Percentiles rank a stretch among this genome's conserved stretches.
These are phyloP conservation scores for Fusarium clavum DNA, from an alignment of 2,329 filamentous ascomycete species.

Conservation along the genomic window DNA sequence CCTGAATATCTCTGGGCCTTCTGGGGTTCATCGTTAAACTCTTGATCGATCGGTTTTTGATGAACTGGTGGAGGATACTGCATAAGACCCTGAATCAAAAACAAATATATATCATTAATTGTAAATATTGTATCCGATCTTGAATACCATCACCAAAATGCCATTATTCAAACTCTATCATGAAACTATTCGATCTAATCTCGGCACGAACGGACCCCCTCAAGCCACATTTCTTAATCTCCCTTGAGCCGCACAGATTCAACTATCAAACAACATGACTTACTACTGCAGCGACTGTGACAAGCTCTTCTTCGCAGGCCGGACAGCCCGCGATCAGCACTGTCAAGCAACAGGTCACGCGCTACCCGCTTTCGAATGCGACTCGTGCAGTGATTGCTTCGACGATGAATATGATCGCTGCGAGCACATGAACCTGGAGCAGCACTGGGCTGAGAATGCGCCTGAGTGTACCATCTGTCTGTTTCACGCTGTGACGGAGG, in stretches of 20 bases:
- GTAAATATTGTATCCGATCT: neutral
- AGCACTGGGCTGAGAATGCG: constrained; percentile 43
- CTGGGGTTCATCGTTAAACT: neutral
- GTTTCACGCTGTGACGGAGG: neutral
- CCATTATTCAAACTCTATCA: neutral
- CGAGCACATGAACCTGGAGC: constrained; percentile 48
- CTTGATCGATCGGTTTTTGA: neutral
- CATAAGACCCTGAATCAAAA: neutral
- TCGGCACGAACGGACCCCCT: neutral
- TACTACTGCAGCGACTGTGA: constrained; percentile 46
- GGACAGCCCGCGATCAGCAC: constrained; percentile 46
- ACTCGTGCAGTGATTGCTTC: constrained; percentile 45
- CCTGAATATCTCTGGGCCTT: neutral
- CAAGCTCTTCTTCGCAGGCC: constrained; percentile 41
- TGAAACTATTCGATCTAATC: neutral
- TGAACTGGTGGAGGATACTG: neutral
- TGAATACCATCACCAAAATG: no score
- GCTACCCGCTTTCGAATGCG: constrained; percentile 46
- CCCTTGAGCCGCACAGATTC: neutral
- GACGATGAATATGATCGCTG: constrained; percentile 29
- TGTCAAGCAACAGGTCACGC: constrained; percentile 45
- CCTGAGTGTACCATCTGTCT: constrained; percentile 47
- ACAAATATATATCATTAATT: no score
- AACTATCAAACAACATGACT: constrained; percentile 9
- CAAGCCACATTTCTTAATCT: neutral